Base-by-base conservation (phyloP, 306 rosid genomes). In the Betula pendula region DNA sequence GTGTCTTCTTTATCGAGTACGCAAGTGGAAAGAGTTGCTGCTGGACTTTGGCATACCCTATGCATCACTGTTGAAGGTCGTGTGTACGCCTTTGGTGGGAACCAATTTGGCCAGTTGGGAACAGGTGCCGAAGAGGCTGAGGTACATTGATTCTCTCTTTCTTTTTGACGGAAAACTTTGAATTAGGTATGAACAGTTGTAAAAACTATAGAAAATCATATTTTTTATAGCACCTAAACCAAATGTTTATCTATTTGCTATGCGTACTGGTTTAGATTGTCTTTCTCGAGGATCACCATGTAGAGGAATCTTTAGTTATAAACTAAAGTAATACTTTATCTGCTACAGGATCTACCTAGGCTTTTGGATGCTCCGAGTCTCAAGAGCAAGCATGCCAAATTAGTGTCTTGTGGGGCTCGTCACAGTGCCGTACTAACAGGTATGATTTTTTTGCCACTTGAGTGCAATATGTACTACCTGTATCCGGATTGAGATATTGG, bases 91-190 rank as follows among this genome's bases (percentile, higher is more conserved):
- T 94, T 94, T 79, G 97, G 98, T 20, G 98, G 98, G 35, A 94
- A 94, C 81, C 98, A 94, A 81, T 94, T 91, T 85, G 97, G 98
- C 66, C 97, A 94, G 78, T 55, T 94, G 85, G 98, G 98, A 49
- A 90, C 97, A 0, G 94, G 92, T 70, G 81, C 65, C 22, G 94
- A 94, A 40, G 92, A 91, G 82, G 83, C 79, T 14, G 94, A 91
- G 98, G 98, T 94, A 88, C 1, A 35, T 72, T 45, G 2, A 29
- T 29, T 29, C 42, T 38, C 8, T 38, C 42, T 38, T 0, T 38
- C 40, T 38, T 38, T 38, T 38, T 38, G 1, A 38, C 5, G 40
- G 5, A 35, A 35, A 35, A 35, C 40, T 35, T 35, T 3, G 5
- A 35, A 35, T 35, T 0, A 35, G 5, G 5, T 35, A 3, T 35